Evolutionary conservation across 1,284 basidiomycete species (phyloP).

Genomic region (Hypsizygus ulmarius): DNA sequence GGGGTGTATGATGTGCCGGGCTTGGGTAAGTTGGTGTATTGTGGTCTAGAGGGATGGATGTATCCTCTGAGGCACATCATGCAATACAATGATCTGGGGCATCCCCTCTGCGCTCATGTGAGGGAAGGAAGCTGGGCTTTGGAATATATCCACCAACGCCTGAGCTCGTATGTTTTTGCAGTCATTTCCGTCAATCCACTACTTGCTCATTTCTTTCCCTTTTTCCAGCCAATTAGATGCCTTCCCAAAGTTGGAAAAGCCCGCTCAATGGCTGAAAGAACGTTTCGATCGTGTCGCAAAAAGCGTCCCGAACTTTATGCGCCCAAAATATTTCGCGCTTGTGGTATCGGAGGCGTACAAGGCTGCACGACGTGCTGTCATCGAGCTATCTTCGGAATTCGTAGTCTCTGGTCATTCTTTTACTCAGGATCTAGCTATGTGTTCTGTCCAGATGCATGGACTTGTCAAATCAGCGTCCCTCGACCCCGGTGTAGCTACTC

Average conservation of each 20-base stretch:
- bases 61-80: conserved; percentile 79
- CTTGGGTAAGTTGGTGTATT: conserved; percentile 76
- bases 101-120: conserved; percentile 84
- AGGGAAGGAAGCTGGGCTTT: conserved; percentile 87
- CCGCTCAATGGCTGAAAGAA: conserved; percentile 81
- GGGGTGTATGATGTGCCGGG: conserved; percentile 81
- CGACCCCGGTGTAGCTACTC: conserved; percentile 63
- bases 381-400: conserved; percentile 88
- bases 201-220: conserved; percentile 5
- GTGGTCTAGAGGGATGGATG: conserved; percentile 97
- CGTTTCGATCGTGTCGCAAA: conserved; percentile 78
- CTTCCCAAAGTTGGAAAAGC: conserved; percentile 67
- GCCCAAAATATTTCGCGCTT: conserved; percentile 92
- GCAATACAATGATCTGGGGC: conserved; percentile 87
- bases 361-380: conserved; percentile 73
- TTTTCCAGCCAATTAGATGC: conserved; percentile 57
- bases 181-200: conserved; percentile 3
- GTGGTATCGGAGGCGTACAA: conserved; percentile 90
- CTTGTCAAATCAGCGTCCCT: conserved; percentile 86
- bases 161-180: conserved; percentile 59
- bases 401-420: conserved; percentile 82
- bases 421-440: conserved; percentile 84
- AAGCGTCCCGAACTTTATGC: conserved; percentile 78
- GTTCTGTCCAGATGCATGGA: conserved; percentile 91
- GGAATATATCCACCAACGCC: conserved; percentile 75